Evolutionary conservation across 2,329 filamentous ascomycete genomes (phyloP).

Genomic region (Aschersonia sp.): DNA sequence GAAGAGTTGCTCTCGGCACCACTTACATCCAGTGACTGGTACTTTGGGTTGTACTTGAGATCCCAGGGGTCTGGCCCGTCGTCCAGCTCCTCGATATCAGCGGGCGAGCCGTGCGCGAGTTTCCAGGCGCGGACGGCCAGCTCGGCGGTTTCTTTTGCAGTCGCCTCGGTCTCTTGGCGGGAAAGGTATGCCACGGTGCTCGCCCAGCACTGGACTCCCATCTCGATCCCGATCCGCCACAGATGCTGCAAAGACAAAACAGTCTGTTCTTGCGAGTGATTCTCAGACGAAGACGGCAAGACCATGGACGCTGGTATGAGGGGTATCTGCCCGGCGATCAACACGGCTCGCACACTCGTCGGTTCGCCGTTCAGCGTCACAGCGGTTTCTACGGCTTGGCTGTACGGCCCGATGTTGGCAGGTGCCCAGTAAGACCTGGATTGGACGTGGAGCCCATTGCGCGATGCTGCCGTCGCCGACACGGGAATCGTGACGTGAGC

Average conservation of each 20-base stretch:
- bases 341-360: constrained; percentile 28
- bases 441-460: constrained; percentile 73
- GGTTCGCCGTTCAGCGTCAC: constrained; percentile 7
- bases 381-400: constrained; percentile 58
- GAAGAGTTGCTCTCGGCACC: constrained; percentile 8
- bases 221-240: constrained; percentile 63
- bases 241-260: constrained; percentile 75
- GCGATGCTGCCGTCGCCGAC: constrained; percentile 10
- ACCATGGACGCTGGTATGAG: constrained; percentile 69
- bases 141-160: constrained; percentile 19
- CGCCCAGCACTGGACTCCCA: constrained; percentile 60
- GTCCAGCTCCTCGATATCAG: constrained; percentile 31
- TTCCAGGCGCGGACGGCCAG: constrained; percentile 34
- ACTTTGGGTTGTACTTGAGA: constrained; percentile 40
- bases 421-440: constrained; percentile 94
- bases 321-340: constrained; percentile 83
- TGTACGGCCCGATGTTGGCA: constrained; percentile 94
- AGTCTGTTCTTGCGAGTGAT: constrained; percentile 40
- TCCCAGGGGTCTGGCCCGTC: constrained; percentile 55
- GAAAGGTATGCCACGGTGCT: constrained; percentile 64
- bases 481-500: constrained; percentile 36
- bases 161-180: constrained; percentile 11
- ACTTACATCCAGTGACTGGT: constrained; percentile 23
- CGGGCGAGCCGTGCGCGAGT: constrained; percentile 21
- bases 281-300: constrained; percentile 26